Conservation (phyloP, 352 stramenopile species). For the Phytophthora tentaculata region DNA sequence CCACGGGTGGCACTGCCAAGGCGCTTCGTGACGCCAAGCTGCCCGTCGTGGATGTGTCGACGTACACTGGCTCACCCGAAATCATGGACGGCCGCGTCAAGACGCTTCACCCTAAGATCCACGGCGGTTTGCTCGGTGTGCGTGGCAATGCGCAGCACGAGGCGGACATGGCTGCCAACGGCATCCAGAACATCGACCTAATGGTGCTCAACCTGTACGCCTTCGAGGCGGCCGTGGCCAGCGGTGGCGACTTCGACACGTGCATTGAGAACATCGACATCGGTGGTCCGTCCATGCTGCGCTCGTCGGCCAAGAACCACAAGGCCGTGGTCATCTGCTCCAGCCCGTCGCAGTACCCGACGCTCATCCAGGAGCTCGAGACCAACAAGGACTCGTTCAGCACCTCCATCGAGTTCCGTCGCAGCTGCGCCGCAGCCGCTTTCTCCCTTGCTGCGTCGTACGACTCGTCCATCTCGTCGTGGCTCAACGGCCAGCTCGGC, state of each 20-base stretch:
- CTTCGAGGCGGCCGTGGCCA: constrained; percentile 97
- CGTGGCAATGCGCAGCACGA: constrained; percentile 97
- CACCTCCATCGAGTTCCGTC: constrained; percentile 91
- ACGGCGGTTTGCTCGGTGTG: constrained; percentile 98
- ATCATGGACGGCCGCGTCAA: constrained; percentile 99
- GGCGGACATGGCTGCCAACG: constrained; percentile 95
- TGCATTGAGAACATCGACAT: constrained; percentile 99
- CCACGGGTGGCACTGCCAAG: constrained; percentile 98
- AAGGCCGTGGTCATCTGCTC: constrained; percentile 98
- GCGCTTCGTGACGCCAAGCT: constrained; percentile 95
- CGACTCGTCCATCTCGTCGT: constrained; percentile 97
- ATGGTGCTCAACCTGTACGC: constrained; percentile 99
- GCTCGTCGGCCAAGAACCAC: constrained; percentile 99
- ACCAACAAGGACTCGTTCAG: constrained; percentile 85
- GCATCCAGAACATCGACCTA: constrained; percentile 98
- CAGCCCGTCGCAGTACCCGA: constrained; percentile 94
- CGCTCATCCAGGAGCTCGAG: constrained; percentile 94
- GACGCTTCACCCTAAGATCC: constrained; percentile 99
- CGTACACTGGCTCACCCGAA: constrained; percentile 98
- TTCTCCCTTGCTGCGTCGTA: constrained; percentile 92
- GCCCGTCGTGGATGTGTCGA: constrained; percentile 96
- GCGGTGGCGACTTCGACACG: constrained; percentile 94
- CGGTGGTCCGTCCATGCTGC: constrained; percentile 98
- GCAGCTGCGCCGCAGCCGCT: constrained; percentile 80
- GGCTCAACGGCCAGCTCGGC: constrained; percentile 94